phyloP scores from a whole-genome alignment of 2,329 filamentous ascomycete genomes.

The Pseudophaeomoniella oleicola region DNA sequence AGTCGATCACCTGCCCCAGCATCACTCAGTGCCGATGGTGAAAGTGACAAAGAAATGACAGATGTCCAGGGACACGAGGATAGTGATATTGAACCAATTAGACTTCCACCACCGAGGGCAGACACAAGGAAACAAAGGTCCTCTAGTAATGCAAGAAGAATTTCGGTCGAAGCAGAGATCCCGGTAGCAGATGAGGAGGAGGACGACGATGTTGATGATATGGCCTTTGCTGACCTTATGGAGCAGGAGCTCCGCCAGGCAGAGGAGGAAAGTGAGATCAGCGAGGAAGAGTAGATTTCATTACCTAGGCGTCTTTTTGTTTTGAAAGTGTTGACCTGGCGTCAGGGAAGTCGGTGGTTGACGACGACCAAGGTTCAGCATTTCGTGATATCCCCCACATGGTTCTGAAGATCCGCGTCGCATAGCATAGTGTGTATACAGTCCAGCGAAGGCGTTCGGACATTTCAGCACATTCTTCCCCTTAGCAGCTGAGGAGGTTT shows the following conservation, averaged over 20 bases:
- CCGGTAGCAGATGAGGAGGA: conserved; percentile 21
- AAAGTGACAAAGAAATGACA: conserved; percentile 6
- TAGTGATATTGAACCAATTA: conserved; percentile 28
- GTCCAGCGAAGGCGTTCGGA: too few relatives aligned
- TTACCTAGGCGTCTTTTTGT: too few relatives aligned
- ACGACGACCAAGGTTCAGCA: too few relatives aligned
- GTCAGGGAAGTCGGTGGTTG: too few relatives aligned
- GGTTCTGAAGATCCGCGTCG: too few relatives aligned
- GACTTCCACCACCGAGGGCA: conserved; percentile 3
- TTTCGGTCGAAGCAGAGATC: not conserved
- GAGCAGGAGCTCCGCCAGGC: conserved; percentile 32
- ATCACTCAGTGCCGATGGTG: conserved; percentile 2
- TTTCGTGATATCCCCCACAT: too few relatives aligned
- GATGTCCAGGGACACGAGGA: conserved; percentile 18
- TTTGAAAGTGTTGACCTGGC: too few relatives aligned
- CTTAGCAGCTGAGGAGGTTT: too few relatives aligned
- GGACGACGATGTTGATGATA: conserved; percentile 19
- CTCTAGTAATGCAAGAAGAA: not conserved
- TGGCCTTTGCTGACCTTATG: conserved; percentile 33
- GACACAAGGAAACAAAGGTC: not conserved
- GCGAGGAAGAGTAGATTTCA: conserved; percentile 50
- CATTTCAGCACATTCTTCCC: too few relatives aligned
- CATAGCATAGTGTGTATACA: too few relatives aligned
- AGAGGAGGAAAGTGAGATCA: conserved; percentile 49
- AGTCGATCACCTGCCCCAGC: conserved; percentile 3